Conservation (phyloP, 768 basidiomycete species). For the Tricholoma sp. region DNA sequence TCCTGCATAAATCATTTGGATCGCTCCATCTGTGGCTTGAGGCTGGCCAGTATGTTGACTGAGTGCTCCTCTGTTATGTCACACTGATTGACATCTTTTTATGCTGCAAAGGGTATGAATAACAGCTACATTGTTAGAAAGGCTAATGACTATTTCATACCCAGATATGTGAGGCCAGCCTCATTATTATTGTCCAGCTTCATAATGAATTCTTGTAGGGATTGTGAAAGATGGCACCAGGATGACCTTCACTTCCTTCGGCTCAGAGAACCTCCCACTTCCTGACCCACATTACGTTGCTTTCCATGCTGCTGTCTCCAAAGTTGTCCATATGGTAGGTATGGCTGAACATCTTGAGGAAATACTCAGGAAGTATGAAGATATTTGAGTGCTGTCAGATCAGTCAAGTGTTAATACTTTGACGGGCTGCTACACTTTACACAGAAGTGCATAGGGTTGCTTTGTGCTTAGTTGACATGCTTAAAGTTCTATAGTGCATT, state of each 20-base stretch:
- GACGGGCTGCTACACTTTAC: not conserved
- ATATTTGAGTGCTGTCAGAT: not conserved
- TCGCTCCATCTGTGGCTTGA: not conserved
- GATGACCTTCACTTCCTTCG: not conserved
- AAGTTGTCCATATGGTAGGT: not conserved
- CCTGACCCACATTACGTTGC: not conserved
- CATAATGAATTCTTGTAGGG: not conserved
- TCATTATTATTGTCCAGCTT: too few relatives aligned
- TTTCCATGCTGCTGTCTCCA: not conserved
- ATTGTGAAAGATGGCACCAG: not conserved
- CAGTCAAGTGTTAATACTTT: not conserved
- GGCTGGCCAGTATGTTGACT: not conserved
- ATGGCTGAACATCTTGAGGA: not conserved
- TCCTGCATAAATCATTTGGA: not conserved
- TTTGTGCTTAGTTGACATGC: too few relatives aligned
- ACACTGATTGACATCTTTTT: not conserved
- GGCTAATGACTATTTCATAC: not conserved
- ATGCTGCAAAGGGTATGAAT: not conserved
- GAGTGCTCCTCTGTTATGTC: not conserved
- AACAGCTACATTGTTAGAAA: not conserved
- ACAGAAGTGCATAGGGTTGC: too few relatives aligned
- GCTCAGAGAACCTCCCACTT: not conserved
- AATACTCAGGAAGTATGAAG: not conserved
- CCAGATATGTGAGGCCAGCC: not conserved
- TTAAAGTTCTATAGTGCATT: too few relatives aligned